Evolutionary conservation across 2,329 filamentous ascomycete genomes (phyloP), one percentile per base, ranked within the genome.

Genomic region (Graphiopsis chlorocephala): DNA sequence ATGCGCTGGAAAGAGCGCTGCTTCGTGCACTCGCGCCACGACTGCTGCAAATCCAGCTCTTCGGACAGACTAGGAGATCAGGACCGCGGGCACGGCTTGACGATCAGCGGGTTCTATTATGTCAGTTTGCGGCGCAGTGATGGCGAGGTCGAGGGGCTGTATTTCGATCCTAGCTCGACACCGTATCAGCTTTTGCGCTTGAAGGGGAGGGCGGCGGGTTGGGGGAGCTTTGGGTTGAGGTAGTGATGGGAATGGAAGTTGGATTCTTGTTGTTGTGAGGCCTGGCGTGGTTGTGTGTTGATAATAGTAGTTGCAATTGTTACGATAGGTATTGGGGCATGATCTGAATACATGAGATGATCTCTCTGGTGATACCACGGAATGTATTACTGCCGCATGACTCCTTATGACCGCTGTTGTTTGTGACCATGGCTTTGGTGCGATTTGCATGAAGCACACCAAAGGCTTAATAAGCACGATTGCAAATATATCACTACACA

Each of bases 1-100:
- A 85, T 85, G 83, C 78, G 83, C 29, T 85, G 83, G 83, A 85
- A 85, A 71, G 83, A 83, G 71, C 76, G 78, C 15, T 83, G 81
- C 68, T 83, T 83, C 65, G 78, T 83, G 47, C 74, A 75, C 63
- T 28, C 66, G 15, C 69, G 71, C 35, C 69, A 70, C 62, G 73
- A 75, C 50, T 75, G 70, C 47, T 62, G 64, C 25, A 55, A 50
- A 10, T 53, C 60, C 15, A 70, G 66, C 47, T 33, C 53, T 4
- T 55, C 57, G 48, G 69, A 71, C 29, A 63, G 69, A 23, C 72
- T 57, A 3, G 69, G 69, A 28, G 71, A 74, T 61, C 74, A 72
- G 47, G 72, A 74, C 61, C 71, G 75, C 14, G 77, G 77, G 7
- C 77, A 78, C 61, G 83, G 83, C 0, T 73, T 84, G 42, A 85